phyloP scores from a whole-genome alignment of 352 stramenopile species.

The Saprolegnia diclina region DNA sequence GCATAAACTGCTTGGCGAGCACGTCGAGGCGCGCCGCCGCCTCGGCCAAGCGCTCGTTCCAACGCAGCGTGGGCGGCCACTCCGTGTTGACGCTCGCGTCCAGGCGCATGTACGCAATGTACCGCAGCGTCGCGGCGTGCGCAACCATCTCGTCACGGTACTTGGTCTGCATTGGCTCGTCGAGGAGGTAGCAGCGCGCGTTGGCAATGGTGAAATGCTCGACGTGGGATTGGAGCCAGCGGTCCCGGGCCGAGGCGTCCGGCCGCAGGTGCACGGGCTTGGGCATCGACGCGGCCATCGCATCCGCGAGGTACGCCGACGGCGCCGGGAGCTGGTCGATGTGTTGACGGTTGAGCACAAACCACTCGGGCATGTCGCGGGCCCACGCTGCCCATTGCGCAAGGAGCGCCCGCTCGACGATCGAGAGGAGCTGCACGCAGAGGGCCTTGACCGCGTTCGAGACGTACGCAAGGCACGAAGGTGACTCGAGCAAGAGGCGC shows the following conservation, averaged over 20 bases:
- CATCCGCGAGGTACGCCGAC: not conserved
- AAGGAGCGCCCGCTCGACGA: not conserved
- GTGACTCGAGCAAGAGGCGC: not conserved
- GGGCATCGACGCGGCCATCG: not conserved
- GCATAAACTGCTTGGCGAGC: constrained; percentile 5
- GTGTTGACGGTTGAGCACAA: not conserved
- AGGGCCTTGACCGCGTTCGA: constrained; percentile 9
- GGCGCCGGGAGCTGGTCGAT: not conserved
- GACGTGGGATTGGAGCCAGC: not conserved
- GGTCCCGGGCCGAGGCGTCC: not conserved
- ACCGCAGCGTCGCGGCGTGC: not conserved
- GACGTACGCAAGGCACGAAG: not conserved
- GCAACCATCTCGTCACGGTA: not conserved
- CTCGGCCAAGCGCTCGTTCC: not conserved
- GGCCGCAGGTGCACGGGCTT: not conserved
- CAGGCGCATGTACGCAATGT: constrained; percentile 6
- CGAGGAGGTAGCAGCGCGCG: not conserved
- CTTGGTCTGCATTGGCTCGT: not conserved
- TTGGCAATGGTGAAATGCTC: constrained; percentile 3
- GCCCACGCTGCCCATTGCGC: not conserved
- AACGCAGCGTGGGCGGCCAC: not conserved
- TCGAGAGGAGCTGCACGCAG: not conserved
- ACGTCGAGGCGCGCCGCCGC: not conserved
- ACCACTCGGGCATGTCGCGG: not conserved
- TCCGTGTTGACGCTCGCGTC: not conserved